These are phyloP conservation scores for Neoboletus brunneissimus DNA, from an alignment of 768 basidiomycete species.

Conservation along the genomic window DNA sequence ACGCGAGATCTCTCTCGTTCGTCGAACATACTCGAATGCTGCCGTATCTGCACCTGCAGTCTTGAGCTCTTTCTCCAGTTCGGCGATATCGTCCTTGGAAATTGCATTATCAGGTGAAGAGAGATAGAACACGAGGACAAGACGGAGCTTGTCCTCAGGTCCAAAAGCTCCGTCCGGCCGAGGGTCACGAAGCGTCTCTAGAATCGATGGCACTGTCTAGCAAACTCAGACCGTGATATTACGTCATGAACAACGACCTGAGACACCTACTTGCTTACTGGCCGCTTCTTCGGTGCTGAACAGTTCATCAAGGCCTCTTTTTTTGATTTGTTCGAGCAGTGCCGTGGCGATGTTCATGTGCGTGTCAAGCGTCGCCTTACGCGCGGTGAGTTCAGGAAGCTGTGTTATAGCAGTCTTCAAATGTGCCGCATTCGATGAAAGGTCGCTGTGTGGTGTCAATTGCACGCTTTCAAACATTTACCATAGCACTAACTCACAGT, in stretches of 20 bases:
- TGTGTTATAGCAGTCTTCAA: conserved; percentile 97
- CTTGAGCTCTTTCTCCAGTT: conserved; percentile 85
- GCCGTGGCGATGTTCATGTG: conserved; percentile 99
- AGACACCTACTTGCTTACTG: conserved; percentile 64
- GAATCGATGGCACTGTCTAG: conserved; percentile 73
- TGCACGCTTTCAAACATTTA: not conserved
- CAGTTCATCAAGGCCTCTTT: conserved; percentile 91
- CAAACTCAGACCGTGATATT: not conserved
- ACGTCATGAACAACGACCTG: not conserved
- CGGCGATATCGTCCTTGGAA: conserved; percentile 82
- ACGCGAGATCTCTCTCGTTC: conserved; percentile 84
- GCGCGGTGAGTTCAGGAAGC: conserved; percentile 91
- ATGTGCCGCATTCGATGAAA: conserved; percentile 90
- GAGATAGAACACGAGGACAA: conserved; percentile 94
- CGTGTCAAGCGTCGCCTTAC: conserved; percentile 94
- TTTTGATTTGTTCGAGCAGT: conserved; percentile 91
- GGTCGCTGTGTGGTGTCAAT: conserved; percentile 50
- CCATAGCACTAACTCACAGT: conserved; percentile 53
- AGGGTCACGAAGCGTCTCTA: conserved; percentile 81
- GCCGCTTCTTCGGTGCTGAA: conserved; percentile 95
- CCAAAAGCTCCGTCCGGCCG: conserved; percentile 65
- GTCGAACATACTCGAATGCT: conserved; percentile 91
- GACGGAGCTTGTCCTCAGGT: conserved; percentile 83
- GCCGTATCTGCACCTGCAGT: conserved; percentile 74
- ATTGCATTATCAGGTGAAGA: conserved; percentile 78